These are phyloP conservation scores for Trichosporon sp. DNA, from an alignment of 1,284 basidiomycete genomes.

Conservation along the genomic window DNA sequence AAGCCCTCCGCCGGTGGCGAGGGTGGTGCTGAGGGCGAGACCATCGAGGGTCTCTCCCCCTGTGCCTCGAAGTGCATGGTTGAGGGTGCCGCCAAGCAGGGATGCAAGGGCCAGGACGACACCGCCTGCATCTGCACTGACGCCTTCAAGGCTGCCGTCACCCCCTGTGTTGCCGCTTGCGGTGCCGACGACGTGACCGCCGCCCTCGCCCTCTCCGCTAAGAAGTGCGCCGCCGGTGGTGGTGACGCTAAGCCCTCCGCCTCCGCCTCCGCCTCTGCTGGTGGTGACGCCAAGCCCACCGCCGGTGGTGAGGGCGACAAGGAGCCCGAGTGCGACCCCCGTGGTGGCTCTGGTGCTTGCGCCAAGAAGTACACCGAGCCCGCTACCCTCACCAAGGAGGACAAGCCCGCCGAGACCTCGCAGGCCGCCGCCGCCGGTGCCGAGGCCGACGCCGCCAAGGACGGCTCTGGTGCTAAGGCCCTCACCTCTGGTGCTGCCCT, in stretches of 20 bases:
- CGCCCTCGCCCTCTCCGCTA: slow-evolving; percentile 7
- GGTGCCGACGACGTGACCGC: slow-evolving; percentile 4
- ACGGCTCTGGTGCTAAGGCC: not conserved
- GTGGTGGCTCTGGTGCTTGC: not conserved
- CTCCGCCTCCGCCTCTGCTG: not conserved
- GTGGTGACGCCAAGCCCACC: not conserved
- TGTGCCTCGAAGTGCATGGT: not conserved
- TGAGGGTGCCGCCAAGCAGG: not conserved
- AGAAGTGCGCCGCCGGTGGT: not conserved
- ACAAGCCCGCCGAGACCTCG: not conserved
- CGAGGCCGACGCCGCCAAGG: not conserved
- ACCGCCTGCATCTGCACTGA: slow-evolving; percentile 5
- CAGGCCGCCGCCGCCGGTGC: not conserved
- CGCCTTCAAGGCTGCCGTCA: not conserved
- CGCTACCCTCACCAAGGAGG: not conserved
- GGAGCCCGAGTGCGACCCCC: not conserved
- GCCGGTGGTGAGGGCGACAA: not conserved
- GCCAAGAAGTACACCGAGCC: not conserved
- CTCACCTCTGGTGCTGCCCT: not conserved
- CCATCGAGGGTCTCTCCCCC: slow-evolving; percentile 1
- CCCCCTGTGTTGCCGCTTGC: not conserved
- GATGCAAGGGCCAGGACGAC: slow-evolving; percentile 7
- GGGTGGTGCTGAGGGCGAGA: not conserved
- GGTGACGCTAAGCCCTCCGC: not conserved
- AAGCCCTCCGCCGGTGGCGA: not conserved